A percentile compares a stretch with the other conserved stretches of the same genome.
Evolutionary conservation across 768 basidiomycete genomes (phyloP).

Genomic region (Pleurotus djamor): DNA sequence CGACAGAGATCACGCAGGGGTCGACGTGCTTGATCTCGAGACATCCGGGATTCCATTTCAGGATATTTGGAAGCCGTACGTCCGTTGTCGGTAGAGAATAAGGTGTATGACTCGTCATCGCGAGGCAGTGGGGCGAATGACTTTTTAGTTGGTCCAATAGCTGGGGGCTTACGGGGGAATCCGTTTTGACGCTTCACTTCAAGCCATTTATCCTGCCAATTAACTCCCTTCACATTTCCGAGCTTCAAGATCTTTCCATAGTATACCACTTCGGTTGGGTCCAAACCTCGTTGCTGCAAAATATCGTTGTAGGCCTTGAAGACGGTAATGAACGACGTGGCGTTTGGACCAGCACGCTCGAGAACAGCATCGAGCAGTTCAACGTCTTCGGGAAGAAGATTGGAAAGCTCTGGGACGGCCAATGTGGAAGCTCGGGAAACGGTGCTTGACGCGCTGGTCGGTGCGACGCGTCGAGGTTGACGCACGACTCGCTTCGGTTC

Average conservation of each 20-base stretch:
- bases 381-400: slow-evolving; percentile 55
- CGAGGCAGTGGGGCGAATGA: slow-evolving; percentile 13
- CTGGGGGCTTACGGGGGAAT: slow-evolving; percentile 17
- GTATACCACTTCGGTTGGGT: slow-evolving; percentile 76
- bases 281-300: slow-evolving; percentile 70
- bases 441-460: slow-evolving; percentile 19
- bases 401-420: slow-evolving; percentile 49
- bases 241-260: slow-evolving; percentile 84
- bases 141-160: slow-evolving; percentile 5
- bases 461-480: neutral
- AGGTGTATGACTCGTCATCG: slow-evolving; percentile 36
- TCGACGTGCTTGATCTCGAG: slow-evolving; percentile 1
- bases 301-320: slow-evolving; percentile 86
- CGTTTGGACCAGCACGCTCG: slow-evolving; percentile 57
- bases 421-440: slow-evolving; percentile 36
- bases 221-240: slow-evolving; percentile 74
- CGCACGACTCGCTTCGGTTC: neutral
- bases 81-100: slow-evolving; percentile 42
- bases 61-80: slow-evolving; percentile 14
- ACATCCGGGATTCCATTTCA: slow-evolving; percentile 1
- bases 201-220: slow-evolving; percentile 83
- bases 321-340: slow-evolving; percentile 77
- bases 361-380: slow-evolving; percentile 77
- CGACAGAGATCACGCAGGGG: slow-evolving; percentile 8
- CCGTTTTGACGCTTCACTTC: slow-evolving; percentile 59